Evolutionary conservation across 2,329 filamentous ascomycete genomes (phyloP).

Genomic region (Clarireedia hainanense): DNA sequence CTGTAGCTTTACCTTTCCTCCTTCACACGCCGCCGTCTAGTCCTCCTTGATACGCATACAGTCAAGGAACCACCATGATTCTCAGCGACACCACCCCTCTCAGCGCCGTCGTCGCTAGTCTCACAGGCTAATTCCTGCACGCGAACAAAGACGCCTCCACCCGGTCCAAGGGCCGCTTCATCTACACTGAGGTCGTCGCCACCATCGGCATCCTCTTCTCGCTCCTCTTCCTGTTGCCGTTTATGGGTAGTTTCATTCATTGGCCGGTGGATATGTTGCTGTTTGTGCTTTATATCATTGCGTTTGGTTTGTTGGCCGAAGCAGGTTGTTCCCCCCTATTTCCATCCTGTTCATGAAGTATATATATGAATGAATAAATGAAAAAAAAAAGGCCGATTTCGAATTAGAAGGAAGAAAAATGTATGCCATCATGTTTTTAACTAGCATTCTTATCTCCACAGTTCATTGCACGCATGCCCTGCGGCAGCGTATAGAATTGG

Average conservation of each 20-base stretch:
- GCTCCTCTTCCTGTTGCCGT: constrained; percentile 66
- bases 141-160: background rate
- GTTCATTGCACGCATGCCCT: constrained; percentile 74
- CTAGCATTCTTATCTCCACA: constrained; percentile 9
- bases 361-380: background rate
- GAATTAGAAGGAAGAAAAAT: background rate
- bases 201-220: constrained; percentile 60
- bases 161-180: constrained; percentile 7
- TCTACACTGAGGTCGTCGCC: constrained; percentile 32
- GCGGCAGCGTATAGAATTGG: constrained; percentile 70
- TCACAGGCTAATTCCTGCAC: constrained; percentile 1
- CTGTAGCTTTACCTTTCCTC: too few species aligned
- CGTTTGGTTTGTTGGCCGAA: constrained; percentile 35
- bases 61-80: too few species aligned
- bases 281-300: constrained; percentile 53
- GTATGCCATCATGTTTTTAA: background rate
- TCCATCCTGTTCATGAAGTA: background rate
- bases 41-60: too few species aligned
- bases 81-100: background rate
- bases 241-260: constrained; percentile 57
- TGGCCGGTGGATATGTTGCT: constrained; percentile 66
- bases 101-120: background rate
- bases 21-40: too few species aligned
- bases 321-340: background rate
- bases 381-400: background rate